Percentiles rank a stretch among this genome's conserved stretches.
phyloP scores from a whole-genome alignment of 805 yeast species.

The Lachancea nothofagi region DNA sequence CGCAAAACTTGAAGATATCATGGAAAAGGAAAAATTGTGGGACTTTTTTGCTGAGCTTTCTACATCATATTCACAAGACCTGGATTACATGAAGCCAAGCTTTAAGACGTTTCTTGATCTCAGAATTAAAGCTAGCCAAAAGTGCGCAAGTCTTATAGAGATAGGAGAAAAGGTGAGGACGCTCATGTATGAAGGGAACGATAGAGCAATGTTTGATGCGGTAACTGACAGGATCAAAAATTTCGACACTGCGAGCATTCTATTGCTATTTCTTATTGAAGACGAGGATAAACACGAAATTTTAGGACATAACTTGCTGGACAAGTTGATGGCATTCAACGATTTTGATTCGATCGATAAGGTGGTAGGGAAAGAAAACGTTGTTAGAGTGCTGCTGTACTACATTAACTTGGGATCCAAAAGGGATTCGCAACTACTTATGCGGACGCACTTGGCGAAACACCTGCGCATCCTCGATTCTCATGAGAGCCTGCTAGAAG shows the following conservation, averaged over 20 bases:
- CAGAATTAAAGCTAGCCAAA: conserved; percentile 14
- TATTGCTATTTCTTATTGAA: conserved; percentile 13
- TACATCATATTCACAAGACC: conserved; percentile 20
- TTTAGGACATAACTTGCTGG: conserved; percentile 13
- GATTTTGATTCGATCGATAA: conserved; percentile 26
- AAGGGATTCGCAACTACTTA: conserved; percentile 11
- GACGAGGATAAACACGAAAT: conserved; percentile 3
- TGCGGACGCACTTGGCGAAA: conserved; percentile 17
- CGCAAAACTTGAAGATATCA: conserved; percentile 18
- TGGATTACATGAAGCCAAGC: conserved; percentile 23
- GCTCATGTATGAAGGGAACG: background rate
- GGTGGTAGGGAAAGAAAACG: conserved; percentile 10
- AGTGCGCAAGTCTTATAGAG: conserved; percentile 3
- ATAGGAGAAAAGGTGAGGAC: conserved; percentile 1
- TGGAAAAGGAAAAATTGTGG: conserved; percentile 18
- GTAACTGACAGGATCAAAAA: conserved; percentile 7
- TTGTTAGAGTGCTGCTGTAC: conserved; percentile 17
- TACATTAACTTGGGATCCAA: conserved; percentile 14
- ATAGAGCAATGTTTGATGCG: conserved; percentile 7
- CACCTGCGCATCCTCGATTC: conserved; percentile 14
- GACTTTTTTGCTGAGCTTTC: conserved; percentile 13
- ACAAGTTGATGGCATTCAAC: conserved; percentile 18
- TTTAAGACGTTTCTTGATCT: conserved; percentile 17
- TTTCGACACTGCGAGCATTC: conserved; percentile 21
- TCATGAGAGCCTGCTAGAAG: conserved; percentile 8